A percentile compares a stretch with the other conserved stretches of the same genome.
Evolutionary conservation across 2,329 filamentous ascomycete species (phyloP).

Genomic region (Xylaria sp.): DNA sequence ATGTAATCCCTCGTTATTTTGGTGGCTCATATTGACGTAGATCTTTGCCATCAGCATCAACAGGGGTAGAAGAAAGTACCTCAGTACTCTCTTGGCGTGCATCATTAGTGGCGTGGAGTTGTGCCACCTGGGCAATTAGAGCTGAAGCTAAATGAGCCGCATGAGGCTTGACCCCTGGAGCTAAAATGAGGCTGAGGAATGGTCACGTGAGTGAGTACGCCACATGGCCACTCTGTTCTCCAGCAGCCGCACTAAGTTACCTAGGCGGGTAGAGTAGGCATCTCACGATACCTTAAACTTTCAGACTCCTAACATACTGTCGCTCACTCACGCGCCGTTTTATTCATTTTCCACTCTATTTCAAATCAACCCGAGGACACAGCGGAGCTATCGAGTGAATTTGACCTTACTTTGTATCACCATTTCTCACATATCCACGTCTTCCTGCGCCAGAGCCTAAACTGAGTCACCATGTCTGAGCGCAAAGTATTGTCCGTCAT

Average conservation of each 20-base stretch:
- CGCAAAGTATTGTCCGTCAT: conserved; percentile 55
- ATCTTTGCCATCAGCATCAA: conserved; percentile 5
- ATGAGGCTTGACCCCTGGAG: conserved; percentile 13
- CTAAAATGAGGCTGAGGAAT: conserved; percentile 29
- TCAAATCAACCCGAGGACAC: background rate
- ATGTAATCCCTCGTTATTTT: background rate
- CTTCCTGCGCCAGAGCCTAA: background rate
- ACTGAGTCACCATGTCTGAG: conserved; percentile 54
- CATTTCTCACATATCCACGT: background rate
- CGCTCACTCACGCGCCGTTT: background rate
- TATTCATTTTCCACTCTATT: background rate
- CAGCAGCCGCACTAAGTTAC: no score
- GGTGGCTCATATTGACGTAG: conserved; percentile 24
- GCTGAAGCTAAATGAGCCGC: conserved; percentile 12
- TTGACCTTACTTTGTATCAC: background rate
- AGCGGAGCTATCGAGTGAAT: background rate
- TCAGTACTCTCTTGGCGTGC: conserved; percentile 16
- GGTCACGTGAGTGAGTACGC: conserved; percentile 26
- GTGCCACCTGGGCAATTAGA: background rate
- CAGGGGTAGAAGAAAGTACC: background rate
- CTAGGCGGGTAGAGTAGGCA: background rate
- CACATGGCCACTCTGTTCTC: conserved; percentile 11
- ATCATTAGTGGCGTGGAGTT: conserved; percentile 18
- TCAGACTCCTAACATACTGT: background rate
- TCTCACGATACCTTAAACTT: conserved; percentile 13